phyloP scores from a whole-genome alignment of 768 basidiomycete species.

The Phylloporus sp. region DNA sequence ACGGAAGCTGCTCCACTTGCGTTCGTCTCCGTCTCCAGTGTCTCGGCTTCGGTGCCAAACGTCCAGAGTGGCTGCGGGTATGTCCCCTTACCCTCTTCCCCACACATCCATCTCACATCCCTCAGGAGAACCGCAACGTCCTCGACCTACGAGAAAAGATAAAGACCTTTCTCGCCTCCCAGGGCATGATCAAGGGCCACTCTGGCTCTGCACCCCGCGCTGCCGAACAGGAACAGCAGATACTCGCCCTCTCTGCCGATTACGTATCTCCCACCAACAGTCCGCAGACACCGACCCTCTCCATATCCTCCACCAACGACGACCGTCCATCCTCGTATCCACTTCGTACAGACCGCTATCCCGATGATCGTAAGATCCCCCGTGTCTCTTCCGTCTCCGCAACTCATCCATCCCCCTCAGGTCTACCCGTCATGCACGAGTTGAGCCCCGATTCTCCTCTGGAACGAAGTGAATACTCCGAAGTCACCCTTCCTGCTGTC shows the following conservation, averaged over 20 bases:
- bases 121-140: slow-evolving; percentile 66
- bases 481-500: slow-evolving; percentile 29
- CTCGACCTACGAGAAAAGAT: slow-evolving; percentile 69
- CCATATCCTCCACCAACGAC: slow-evolving; percentile 38
- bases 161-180: slow-evolving; percentile 70
- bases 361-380: slow-evolving; percentile 26
- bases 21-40: slow-evolving; percentile 77
- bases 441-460: slow-evolving; percentile 31
- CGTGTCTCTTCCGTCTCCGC: background rate
- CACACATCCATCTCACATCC: slow-evolving; percentile 8
- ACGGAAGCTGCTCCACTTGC: slow-evolving; percentile 70
- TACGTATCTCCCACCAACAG: slow-evolving; percentile 38
- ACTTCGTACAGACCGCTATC: slow-evolving; percentile 26
- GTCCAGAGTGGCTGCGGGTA: slow-evolving; percentile 82
- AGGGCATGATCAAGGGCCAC: slow-evolving; percentile 89
- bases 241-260: slow-evolving; percentile 45
- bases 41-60: slow-evolving; percentile 79
- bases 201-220: slow-evolving; percentile 62
- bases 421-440: slow-evolving; percentile 29
- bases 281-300: slow-evolving; percentile 45
- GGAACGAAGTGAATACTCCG: slow-evolving; percentile 26
- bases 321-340: slow-evolving; percentile 35
- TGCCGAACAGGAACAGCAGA: slow-evolving; percentile 50
- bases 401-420: slow-evolving; percentile 12
- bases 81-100: background rate